Evolutionary conservation across 495 filamentous ascomycete genomes (phyloP), one percentile per base, ranked within the genome.

Genomic region (Penicillium crystallinum): DNA sequence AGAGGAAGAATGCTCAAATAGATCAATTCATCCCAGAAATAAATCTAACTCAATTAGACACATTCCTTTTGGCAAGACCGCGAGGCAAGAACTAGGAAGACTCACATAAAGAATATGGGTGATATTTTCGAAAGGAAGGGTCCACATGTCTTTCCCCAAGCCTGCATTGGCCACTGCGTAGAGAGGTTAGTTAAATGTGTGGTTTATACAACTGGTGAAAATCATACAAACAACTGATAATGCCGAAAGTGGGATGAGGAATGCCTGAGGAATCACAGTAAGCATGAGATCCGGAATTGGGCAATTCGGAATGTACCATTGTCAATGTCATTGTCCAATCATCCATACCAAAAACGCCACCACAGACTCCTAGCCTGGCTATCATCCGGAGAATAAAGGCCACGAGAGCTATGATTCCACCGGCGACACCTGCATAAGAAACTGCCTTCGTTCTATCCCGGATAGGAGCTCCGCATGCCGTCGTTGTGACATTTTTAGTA

Each of bases 141-240:
- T 64, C 75, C 75, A 80, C 27, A 78, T 70, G 51, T 80, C 74
- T 33, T 53, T 67, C 1, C 76, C 72, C 10, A 75, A 56, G 7
- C 77, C 76, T 33, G 60, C 46, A 19, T 68, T 42, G n/a, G 68
- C 68, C 58, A 70, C 68, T 73, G 40, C 19, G 42, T 29, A 11
- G 4, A 37, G 29, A 3, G 9, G 18, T 55, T 14, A 53, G 36
- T 27, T 0, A 17, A n/a, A 14, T 30, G 17, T n/a, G 14, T 10
- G 12, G 2, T 34, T 30, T 29, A 1, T 22, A 23, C 10, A 50
- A 23, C 8, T 14, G 9, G 19, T 5, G 25, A 6, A 9, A 42
- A 12, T 1, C 64, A 31, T 63, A 69, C 66, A 61, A 31, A 63
- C 57, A 23, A 49, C 56, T 0, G 64, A 69, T 3, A 66, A 52